Evolutionary conservation across 2,329 filamentous ascomycete species (phyloP).

Genomic region (Alternaria sp.): DNA sequence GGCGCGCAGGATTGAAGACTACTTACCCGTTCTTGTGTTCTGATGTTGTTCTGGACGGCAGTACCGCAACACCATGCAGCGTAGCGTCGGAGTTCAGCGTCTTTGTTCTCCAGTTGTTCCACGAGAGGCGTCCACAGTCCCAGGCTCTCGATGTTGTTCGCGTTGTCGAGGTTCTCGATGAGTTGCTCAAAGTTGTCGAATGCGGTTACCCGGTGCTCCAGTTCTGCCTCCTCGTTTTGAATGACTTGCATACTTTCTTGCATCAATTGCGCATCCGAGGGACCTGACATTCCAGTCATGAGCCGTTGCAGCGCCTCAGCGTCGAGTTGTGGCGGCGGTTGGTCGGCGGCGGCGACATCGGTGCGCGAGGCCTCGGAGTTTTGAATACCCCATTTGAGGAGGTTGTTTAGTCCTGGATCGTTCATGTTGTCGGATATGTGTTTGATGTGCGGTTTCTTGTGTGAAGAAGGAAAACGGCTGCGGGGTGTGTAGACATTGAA

Average conservation of each 20-base stretch:
- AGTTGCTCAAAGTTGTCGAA: conserved; percentile 44
- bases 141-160: conserved; percentile 86
- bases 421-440: conserved; percentile 49
- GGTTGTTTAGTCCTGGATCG: conserved; percentile 74
- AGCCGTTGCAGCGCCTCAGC: conserved; percentile 20
- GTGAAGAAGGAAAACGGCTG: conserved; percentile 8
- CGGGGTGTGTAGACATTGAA: conserved; percentile 23
- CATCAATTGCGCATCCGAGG: conserved; percentile 91
- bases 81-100: conserved; percentile 79
- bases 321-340: conserved; percentile 23
- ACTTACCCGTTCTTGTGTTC: conserved; percentile 77
- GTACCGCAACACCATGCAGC: conserved; percentile 96
- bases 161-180: conserved; percentile 76
- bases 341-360: conserved; percentile 56
- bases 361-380: conserved; percentile 62
- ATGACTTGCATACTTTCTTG: conserved; percentile 82
- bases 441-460: conserved; percentile 11
- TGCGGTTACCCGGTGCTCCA: conserved; percentile 29
- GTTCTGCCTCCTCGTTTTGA: conserved; percentile 56
- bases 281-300: conserved; percentile 16
- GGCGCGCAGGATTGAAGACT: neutral
- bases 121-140: conserved; percentile 85
- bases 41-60: conserved; percentile 94
- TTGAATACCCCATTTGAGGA: conserved; percentile 81
- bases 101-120: conserved; percentile 70